phyloP scores from a whole-genome alignment of 306 rosid genomes.

The Glycine tomentella region DNA sequence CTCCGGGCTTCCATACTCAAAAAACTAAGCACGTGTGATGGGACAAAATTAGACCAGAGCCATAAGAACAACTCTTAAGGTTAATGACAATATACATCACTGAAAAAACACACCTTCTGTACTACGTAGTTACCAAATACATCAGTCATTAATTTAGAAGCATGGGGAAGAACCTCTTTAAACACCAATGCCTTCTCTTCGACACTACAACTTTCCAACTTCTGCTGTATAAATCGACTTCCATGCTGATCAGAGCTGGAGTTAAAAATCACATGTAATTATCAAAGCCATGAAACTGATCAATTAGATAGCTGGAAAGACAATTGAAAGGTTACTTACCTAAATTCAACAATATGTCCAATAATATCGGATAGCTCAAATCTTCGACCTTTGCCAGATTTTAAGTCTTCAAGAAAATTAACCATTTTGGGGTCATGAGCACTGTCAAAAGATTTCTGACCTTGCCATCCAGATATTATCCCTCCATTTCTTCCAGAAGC shows the following conservation, averaged over 20 bases:
- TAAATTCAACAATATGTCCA: constrained; percentile 63
- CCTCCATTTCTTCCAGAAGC: constrained; percentile 55
- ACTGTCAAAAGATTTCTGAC: constrained; percentile 57
- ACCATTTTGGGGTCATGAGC: constrained; percentile 54
- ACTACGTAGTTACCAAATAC: constrained; percentile 59
- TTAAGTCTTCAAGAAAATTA: constrained; percentile 61
- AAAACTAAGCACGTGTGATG: constrained; percentile 38
- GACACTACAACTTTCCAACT: constrained; percentile 48
- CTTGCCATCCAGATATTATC: constrained; percentile 54
- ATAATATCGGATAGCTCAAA: constrained; percentile 63
- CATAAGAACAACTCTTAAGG: neutral
- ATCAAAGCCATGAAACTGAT: constrained; percentile 24
- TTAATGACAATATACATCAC: neutral
- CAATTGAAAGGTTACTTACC: constrained; percentile 46
- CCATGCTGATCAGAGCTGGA: constrained; percentile 61
- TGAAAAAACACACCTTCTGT: constrained; percentile 48
- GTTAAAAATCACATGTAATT: constrained; percentile 22
- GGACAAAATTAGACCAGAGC: neutral
- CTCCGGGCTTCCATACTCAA: constrained; percentile 55
- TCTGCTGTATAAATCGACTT: constrained; percentile 60
- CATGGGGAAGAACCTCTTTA: constrained; percentile 56
- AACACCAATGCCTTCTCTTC: constrained; percentile 55
- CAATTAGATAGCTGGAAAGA: constrained; percentile 27
- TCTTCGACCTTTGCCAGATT: constrained; percentile 64
- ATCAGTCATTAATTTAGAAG: constrained; percentile 57